These are phyloP conservation scores for Phaeosphaeriaceae sp. DNA, from an alignment of 2,329 filamentous ascomycete species.

Conservation along the genomic window DNA sequence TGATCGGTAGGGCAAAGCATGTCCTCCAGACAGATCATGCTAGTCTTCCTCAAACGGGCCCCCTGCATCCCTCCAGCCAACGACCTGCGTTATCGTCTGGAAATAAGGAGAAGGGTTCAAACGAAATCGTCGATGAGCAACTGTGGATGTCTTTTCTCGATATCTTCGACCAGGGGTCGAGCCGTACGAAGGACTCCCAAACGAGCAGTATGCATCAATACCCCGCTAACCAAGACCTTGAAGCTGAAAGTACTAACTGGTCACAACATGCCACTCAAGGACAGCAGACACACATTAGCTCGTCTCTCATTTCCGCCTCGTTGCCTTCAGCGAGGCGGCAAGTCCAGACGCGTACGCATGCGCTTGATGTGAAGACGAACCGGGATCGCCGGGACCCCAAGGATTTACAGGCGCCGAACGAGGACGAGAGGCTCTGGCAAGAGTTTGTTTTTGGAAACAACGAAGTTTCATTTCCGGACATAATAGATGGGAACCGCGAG, in stretches of 20 bases:
- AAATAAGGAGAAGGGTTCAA: slow-evolving; percentile 5
- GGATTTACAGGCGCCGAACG: slow-evolving; percentile 7
- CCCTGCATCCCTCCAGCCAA: slow-evolving; percentile 14
- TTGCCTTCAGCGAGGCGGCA: slow-evolving; percentile 29
- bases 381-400: neutral
- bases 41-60: slow-evolving; percentile 10
- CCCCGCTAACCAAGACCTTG: slow-evolving; percentile 10
- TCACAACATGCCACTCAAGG: slow-evolving; percentile 37
- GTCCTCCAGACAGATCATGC: slow-evolving; percentile 19
- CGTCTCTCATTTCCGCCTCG: slow-evolving; percentile 28
- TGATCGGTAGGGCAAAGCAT: slow-evolving; percentile 20
- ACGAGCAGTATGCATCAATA: slow-evolving; percentile 22
- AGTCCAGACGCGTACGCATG: slow-evolving; percentile 3
- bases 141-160: slow-evolving; percentile 35
- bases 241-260: slow-evolving; percentile 21
- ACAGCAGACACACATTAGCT: slow-evolving; percentile 21
- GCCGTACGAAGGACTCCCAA: slow-evolving; percentile 20
- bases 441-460: slow-evolving; percentile 40
- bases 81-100: slow-evolving; percentile 4
- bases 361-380: neutral
- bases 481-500: slow-evolving; percentile 2
- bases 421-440: slow-evolving; percentile 41
- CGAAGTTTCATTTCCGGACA: slow-evolving; percentile 8
- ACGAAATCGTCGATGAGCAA: slow-evolving; percentile 33
- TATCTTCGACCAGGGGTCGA: slow-evolving; percentile 28